Conservation (phyloP, 2,329 filamentous ascomycete genomes). For the Aspergillus sp. region DNA sequence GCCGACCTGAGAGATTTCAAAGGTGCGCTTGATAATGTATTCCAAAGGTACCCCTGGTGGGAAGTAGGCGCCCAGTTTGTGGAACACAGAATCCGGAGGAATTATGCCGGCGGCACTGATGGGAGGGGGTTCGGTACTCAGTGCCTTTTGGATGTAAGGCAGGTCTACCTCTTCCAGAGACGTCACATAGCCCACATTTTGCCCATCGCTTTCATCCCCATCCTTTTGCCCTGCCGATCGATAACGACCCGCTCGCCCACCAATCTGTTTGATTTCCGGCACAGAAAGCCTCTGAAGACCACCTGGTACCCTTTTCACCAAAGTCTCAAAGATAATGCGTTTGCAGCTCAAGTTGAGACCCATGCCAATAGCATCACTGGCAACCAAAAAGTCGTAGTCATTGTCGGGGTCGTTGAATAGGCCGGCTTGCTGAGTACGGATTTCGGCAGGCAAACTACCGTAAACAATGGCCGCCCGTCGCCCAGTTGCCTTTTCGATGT, state of each 20-base stretch:
- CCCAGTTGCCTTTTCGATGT: conserved; percentile 74
- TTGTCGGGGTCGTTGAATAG: conserved; percentile 95
- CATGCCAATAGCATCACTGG: conserved; percentile 97
- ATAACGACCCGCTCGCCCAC: conserved; percentile 84
- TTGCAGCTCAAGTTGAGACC: conserved; percentile 88
- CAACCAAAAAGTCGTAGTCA: conserved; percentile 91
- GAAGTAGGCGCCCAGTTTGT: conserved; percentile 79
- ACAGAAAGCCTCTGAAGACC: conserved; percentile 60
- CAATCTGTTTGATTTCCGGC: conserved; percentile 92
- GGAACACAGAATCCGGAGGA: conserved; percentile 68
- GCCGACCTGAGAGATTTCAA: conserved; percentile 65
- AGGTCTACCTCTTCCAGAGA: conserved; percentile 73
- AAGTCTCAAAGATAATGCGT: conserved; percentile 81
- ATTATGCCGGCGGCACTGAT: conserved; percentile 71
- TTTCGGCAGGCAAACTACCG: conserved; percentile 86
- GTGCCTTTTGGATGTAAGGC: conserved; percentile 58
- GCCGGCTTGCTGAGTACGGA: conserved; percentile 82
- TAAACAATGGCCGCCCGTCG: conserved; percentile 90
- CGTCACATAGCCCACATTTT: conserved; percentile 70
- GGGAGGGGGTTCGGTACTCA: conserved; percentile 63
- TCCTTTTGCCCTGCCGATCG: conserved; percentile 62
- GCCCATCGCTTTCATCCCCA: conserved; percentile 17
- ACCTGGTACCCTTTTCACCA: conserved; percentile 68
- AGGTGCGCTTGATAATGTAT: conserved; percentile 74
- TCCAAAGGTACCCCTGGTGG: conserved; percentile 77